These are phyloP conservation scores for Bipolaris oryzae DNA, from an alignment of 2,329 filamentous ascomycete species.

Conservation along the genomic window DNA sequence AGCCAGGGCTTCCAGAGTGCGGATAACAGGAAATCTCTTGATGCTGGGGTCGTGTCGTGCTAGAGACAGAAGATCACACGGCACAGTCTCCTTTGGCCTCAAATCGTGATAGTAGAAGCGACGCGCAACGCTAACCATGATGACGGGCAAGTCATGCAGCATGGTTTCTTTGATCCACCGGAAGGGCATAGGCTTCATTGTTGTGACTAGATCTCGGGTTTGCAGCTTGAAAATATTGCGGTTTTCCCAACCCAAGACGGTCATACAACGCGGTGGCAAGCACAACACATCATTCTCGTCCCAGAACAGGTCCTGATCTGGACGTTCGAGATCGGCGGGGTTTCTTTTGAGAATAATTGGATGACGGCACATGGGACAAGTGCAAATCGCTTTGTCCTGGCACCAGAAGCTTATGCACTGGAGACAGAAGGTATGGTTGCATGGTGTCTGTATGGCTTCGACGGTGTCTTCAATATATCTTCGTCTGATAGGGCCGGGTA, in stretches of 20 bases:
- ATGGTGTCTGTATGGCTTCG: slow-evolving; percentile 2
- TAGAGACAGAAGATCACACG: not conserved
- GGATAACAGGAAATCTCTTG: not conserved
- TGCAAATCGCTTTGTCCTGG: not conserved
- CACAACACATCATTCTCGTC: not conserved
- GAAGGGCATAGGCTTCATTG: not conserved
- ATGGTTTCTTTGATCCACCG: not conserved
- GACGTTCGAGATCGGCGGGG: too few relatives aligned
- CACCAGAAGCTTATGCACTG: slow-evolving; percentile 9
- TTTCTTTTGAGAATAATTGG: too few relatives aligned
- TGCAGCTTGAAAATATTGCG: not conserved
- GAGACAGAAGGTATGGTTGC: slow-evolving; percentile 8
- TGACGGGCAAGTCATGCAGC: not conserved
- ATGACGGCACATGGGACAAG: slow-evolving; percentile 11
- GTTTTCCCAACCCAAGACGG: not conserved
- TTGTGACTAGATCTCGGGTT: not conserved
- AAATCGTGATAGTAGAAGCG: not conserved
- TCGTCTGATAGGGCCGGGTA: not conserved
- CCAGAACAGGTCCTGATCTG: too few relatives aligned
- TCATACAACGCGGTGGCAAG: not conserved
- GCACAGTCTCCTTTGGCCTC: not conserved
- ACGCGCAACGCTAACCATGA: not conserved
- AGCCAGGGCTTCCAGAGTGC: not conserved
- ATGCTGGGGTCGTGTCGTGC: not conserved
- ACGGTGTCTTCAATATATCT: slow-evolving; percentile 1